These are phyloP conservation scores for Fusarium transvaalense DNA, from an alignment of 2,329 filamentous ascomycete species.

Conservation along the genomic window DNA sequence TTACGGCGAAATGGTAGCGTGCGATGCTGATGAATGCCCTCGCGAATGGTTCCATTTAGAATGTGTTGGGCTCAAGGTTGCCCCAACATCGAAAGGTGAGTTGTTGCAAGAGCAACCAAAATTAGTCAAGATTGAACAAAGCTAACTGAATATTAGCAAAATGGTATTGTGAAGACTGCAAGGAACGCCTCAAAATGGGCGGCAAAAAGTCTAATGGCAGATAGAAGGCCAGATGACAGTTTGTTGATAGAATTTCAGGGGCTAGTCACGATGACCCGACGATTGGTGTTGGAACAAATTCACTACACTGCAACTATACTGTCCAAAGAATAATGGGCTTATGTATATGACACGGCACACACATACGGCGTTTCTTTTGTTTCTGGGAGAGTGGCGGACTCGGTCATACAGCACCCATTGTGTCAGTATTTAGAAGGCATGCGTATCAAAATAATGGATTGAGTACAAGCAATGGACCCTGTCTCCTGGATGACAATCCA, in stretches of 20 bases:
- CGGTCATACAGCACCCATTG: slow-evolving; percentile 32
- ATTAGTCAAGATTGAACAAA: neutral
- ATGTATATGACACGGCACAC: slow-evolving; percentile 39
- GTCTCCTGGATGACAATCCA: too few relatives aligned
- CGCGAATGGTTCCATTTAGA: slow-evolving; percentile 88
- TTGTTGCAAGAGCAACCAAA: slow-evolving; percentile 43
- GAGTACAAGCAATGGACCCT: neutral
- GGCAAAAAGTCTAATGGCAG: slow-evolving; percentile 66
- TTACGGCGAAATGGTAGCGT: slow-evolving; percentile 88
- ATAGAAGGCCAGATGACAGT: slow-evolving; percentile 47
- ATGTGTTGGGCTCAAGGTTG: slow-evolving; percentile 82
- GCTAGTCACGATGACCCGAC: slow-evolving; percentile 33
- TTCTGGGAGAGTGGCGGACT: slow-evolving; percentile 26
- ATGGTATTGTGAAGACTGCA: slow-evolving; percentile 87
- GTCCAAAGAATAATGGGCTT: slow-evolving; percentile 27
- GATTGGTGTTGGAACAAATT: slow-evolving; percentile 31
- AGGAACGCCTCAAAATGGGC: slow-evolving; percentile 70
- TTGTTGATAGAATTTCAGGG: slow-evolving; percentile 20
- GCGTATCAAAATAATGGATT: neutral
- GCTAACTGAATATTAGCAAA: slow-evolving; percentile 68
- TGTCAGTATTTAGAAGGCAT: neutral
- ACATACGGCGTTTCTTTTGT: slow-evolving; percentile 44
- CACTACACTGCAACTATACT: slow-evolving; percentile 21
- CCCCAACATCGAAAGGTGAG: slow-evolving; percentile 81
- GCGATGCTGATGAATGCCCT: slow-evolving; percentile 78